phyloP scores from a whole-genome alignment of 352 stramenopile genomes.

The Phytophthora sansomeana region DNA sequence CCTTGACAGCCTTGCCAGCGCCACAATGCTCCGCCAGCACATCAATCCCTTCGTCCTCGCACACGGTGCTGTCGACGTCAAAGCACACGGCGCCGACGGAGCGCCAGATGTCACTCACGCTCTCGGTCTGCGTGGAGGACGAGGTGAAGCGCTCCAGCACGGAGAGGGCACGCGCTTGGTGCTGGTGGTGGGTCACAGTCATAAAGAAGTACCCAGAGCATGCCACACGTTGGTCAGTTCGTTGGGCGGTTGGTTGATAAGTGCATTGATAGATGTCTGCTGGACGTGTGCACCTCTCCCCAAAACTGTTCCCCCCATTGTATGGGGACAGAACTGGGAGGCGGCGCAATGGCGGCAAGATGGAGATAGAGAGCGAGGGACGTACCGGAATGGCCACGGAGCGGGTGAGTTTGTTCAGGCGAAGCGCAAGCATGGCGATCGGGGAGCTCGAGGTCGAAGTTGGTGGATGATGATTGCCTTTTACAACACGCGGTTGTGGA shows the following conservation, averaged over 20 bases:
- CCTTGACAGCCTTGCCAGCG: constrained; percentile 94
- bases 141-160: constrained; percentile 38
- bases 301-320: neutral
- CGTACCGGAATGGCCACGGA: constrained; percentile 31
- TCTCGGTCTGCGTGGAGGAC: constrained; percentile 25
- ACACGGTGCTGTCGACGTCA: constrained; percentile 98
- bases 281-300: neutral
- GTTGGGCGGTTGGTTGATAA: constrained; percentile 7
- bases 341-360: too few species aligned
- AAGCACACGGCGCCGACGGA: constrained; percentile 84
- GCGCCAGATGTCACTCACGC: constrained; percentile 65
- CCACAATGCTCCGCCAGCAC: constrained; percentile 97
- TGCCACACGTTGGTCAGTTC: constrained; percentile 12
- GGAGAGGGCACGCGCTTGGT: constrained; percentile 25
- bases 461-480: constrained; percentile 17
- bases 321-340: neutral
- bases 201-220: constrained; percentile 4
- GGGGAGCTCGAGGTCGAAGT: constrained; percentile 22
- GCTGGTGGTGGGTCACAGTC: constrained; percentile 24
- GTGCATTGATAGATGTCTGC: neutral
- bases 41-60: constrained; percentile 98
- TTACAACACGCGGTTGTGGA: constrained; percentile 10
- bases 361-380: neutral
- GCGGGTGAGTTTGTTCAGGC: constrained; percentile 35
- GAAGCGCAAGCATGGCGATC: constrained; percentile 30